phyloP scores from a whole-genome alignment of 345 rosid species.

The Citropsis articulata region DNA sequence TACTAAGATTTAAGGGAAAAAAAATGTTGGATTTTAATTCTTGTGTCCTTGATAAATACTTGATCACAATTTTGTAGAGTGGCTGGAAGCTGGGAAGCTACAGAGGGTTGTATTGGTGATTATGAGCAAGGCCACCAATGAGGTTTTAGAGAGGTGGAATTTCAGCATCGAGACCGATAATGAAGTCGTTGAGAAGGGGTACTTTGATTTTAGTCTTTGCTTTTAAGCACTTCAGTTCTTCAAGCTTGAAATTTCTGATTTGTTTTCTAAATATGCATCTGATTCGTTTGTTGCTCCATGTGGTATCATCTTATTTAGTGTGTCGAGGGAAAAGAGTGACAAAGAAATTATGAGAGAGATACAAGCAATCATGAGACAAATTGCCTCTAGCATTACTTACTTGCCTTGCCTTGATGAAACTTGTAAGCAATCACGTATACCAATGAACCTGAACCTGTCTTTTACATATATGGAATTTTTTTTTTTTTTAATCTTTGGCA shows the following conservation, averaged over 20 bases:
- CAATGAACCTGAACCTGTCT: background rate
- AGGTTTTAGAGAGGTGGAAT: constrained; percentile 94
- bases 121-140: constrained; percentile 77
- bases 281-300: constrained; percentile 5
- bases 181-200: constrained; percentile 89
- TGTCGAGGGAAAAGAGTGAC: constrained; percentile 91
- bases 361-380: constrained; percentile 92
- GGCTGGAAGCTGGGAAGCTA: constrained; percentile 87
- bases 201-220: background rate
- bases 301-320: constrained; percentile 35
- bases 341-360: constrained; percentile 96
- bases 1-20: background rate
- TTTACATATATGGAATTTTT: background rate
- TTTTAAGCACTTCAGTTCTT: background rate
- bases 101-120: constrained; percentile 87
- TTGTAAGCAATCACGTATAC: constrained; percentile 42
- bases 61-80: constrained; percentile 42
- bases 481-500: background rate
- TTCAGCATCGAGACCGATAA: constrained; percentile 82
- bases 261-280: background rate
- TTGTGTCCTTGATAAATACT: background rate
- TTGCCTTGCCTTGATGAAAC: constrained; percentile 93
- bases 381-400: constrained; percentile 92
- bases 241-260: background rate
- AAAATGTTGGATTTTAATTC: background rate